Evolutionary conservation across 164 flowering plant species (phyloP).

Genomic region (Hamamelis virginiana): DNA sequence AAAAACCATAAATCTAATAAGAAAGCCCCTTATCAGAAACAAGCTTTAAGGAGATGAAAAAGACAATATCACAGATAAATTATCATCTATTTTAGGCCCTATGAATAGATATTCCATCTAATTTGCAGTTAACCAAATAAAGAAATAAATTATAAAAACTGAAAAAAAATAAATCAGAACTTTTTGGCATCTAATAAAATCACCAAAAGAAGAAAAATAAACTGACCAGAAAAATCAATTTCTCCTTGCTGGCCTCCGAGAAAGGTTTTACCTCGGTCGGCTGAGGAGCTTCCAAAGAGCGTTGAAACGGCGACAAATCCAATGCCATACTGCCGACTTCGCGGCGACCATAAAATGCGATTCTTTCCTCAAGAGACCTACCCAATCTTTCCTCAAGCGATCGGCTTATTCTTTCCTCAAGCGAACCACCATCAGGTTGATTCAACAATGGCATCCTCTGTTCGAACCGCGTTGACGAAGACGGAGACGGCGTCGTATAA

Average conservation of each 20-base stretch:
- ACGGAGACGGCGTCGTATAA: not conserved
- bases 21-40: not conserved
- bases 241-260: slow-evolving; percentile 18
- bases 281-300: not conserved
- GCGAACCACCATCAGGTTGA: not conserved
- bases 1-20: not conserved
- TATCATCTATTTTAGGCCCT: no score
- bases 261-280: slow-evolving; percentile 12
- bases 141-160: not conserved
- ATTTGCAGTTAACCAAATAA: not conserved
- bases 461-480: slow-evolving; percentile 17
- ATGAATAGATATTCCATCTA: not conserved
- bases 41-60: no score
- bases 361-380: not conserved
- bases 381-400: slow-evolving; percentile 7
- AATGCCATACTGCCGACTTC: not conserved
- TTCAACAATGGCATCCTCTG: not conserved
- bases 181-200: no score
- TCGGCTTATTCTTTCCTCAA: slow-evolving; percentile 5
- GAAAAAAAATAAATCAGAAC: no score
- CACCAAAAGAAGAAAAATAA: not conserved
- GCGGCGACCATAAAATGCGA: not conserved
- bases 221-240: slow-evolving; percentile 33
- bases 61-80: no score
- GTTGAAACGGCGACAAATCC: slow-evolving; percentile 7